Base-by-base conservation (phyloP, 495 filamentous ascomycete genomes). In the Aspergillus ostianus region DNA sequence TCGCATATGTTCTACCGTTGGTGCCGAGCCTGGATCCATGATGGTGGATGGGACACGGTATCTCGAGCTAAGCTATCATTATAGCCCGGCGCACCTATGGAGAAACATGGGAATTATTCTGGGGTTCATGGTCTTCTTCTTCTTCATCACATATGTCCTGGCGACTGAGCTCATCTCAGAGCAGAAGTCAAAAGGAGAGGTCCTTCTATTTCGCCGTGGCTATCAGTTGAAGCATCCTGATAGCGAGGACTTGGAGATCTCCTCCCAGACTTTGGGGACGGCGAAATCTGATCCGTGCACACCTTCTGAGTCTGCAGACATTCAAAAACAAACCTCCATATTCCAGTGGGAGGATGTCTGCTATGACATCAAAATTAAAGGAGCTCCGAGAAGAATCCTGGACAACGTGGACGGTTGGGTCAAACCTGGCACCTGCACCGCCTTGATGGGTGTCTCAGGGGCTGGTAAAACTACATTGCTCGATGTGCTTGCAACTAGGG, bases 341-440 rank as follows among this genome's bases (percentile, higher is more conserved):
- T 85, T 93, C 67, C 90, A 90, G 15, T 93, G 88, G 88, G 83
- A 91, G 67, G 81, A 89, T 61, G 83, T 95, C 26, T 85, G 83
- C 67, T 93, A 92, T 67, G 83, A 83, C 15, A 86, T 91, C 51
- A 83, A 84, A 20, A 82, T 83, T 68, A 81, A 87, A 63, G 79
- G 74, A 21, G 81, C 83, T 26, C 74, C 84, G 30, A 79, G 83
- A 29, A 78, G 79, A 27, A 77, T 91, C 49, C 73, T 91, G 1
- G 77, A 87, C 41, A 75, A 87, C 63, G 84, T 90, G 10, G 79
- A 83, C 57, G 87, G 87, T 36, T 89, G 80, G 72, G 84, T 90
- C 17, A 83, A 82, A 57, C 87, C 87, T 12, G 87, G 87, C 5
- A 85, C 80, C 26, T 77, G 91, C 55, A 87, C 85, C 23, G 87